Evolutionary conservation across 1,139 yeast genomes (phyloP), one percentile per base, ranked within the genome.

Genomic region (Sugiyamaella castrensis): DNA sequence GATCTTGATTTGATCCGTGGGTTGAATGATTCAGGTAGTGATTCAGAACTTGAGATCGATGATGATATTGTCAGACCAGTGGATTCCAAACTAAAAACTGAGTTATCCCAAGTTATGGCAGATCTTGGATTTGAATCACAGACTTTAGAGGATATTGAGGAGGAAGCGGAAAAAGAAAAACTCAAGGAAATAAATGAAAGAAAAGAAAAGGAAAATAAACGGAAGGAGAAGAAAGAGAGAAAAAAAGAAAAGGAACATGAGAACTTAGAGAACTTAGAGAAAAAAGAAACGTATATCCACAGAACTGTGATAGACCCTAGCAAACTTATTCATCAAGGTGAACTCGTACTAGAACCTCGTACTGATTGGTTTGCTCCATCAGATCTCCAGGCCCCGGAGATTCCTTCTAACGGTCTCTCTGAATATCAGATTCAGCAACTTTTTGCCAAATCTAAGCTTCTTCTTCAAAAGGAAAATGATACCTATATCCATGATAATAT

Each of bases 401-500:
- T 52, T 7, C 52, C 61, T 8, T 59, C 65, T 12, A 53, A 72
- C 62, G 65, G 74, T 66, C 65, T 86, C 65, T 64, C 81, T 55
- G 61, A 72, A 56, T 71, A 71, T 10, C 77, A 78, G 55, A 68
- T 80, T 29, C 84, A 81, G 33, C 73, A 79, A 56, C 72, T 88
- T 41, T 76, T 73, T 47, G 81, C 79, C 52, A 78, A 83, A 62
- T 97, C 95, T 34, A 76, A 83, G 61, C 72, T 70, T 37, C 71
- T 84, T 26, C 71, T 88, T 28, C 85, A 84, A 43, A 71, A 72
- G 28, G 98, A 92, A 55, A 89, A 88, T 65, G 76, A 79, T 54
- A 65, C 75, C 0, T 92, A 86, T 65, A 77, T 80, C 53, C 82
- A 82, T 54, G 96, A 87, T 65, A 86, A 87, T 65, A 78, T 88